Conservation (phyloP, 768 basidiomycete species). For the Ramaria sp. region DNA sequence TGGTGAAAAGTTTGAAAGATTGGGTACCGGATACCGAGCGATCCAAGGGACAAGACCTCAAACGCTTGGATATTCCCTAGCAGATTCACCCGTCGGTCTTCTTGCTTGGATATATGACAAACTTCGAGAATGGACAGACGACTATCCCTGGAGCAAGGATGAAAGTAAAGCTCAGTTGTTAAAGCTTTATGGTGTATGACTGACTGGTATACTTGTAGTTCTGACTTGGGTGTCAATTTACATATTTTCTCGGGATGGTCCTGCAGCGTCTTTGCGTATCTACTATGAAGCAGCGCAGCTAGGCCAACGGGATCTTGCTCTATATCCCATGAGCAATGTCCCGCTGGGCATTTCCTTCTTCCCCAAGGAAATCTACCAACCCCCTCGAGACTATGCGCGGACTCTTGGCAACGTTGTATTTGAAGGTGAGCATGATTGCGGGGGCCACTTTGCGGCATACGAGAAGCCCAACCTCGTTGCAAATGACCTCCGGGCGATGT, state of each 20-base stretch:
- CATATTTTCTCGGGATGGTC: slow-evolving; percentile 47
- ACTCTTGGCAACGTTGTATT: slow-evolving; percentile 17
- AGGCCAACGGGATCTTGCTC: neutral
- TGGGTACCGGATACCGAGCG: slow-evolving; percentile 27
- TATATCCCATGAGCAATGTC: slow-evolving; percentile 16
- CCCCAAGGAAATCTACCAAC: slow-evolving; percentile 20
- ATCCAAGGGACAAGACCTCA: slow-evolving; percentile 38
- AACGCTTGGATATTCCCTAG: slow-evolving; percentile 40
- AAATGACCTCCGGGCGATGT: slow-evolving; percentile 44
- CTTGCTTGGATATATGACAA: slow-evolving; percentile 37
- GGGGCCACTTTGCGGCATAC: slow-evolving; percentile 50
- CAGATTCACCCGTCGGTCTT: slow-evolving; percentile 47
- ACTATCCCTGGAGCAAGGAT: slow-evolving; percentile 46
- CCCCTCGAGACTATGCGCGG: slow-evolving; percentile 24
- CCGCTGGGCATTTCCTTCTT: slow-evolving; percentile 44
- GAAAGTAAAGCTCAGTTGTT: slow-evolving; percentile 27
- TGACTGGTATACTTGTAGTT: slow-evolving; percentile 23
- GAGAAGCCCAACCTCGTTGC: slow-evolving; percentile 39
- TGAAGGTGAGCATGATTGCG: slow-evolving; percentile 33
- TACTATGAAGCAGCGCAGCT: slow-evolving; percentile 35
- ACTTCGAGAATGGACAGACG: slow-evolving; percentile 33
- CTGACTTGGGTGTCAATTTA: slow-evolving; percentile 51
- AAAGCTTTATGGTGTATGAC: neutral
- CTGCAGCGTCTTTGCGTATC: slow-evolving; percentile 45
- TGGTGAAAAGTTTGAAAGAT: slow-evolving; percentile 14